Base-by-base conservation (phyloP, 768 basidiomycete genomes). In the Clavulina sp. region DNA sequence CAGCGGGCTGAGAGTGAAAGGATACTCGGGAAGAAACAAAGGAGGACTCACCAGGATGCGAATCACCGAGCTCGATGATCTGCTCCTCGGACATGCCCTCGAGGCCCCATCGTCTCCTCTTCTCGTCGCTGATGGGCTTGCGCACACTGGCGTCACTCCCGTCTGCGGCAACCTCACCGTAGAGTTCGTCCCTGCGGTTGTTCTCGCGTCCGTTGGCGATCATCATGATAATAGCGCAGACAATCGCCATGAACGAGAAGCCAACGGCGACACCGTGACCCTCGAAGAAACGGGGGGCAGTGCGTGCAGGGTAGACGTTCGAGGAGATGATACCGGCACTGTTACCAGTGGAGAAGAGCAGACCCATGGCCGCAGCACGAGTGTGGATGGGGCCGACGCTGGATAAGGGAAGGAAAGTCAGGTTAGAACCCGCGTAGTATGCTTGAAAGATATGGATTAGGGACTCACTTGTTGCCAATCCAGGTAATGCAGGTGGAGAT, bases 271-370 rank as follows among this genome's bases (percentile, higher is more conserved):
- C 30, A 2, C 32, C 54, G 56, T 63, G 62, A 1, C 62, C 62
- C 4, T 38, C n/a, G 30, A 29, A 23, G 56, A 48, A 61, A 3
- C 52, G 52, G 3, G n/a, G n/a, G n/a, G n/a, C n/a, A n/a, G n/a
- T n/a, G n/a, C 46, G 49, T 18, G 38, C 31, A 28, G 60, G 58
- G 52, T 60, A 58, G n/a, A 52, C 49, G 30, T 50, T 51, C 18
- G 57, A 60, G 1, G 52, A 49, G 28, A 60, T 49, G 43, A 63
- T 57, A 3, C 63, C 62, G 4, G 55, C 60, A 3, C 54, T 53
- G 54, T 64, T 63, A 16, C 62, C 62, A 41, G 52, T 33, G 4
- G 49, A 57, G 57, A 61, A 61, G 52, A 61, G 57, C 26, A 60
- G 49, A 2, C 62, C 63, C 58, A 63, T 61, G 13, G 54, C 61